Base-by-base conservation (phyloP, 1,139 yeast species). In the Saccharomyces hybrid region DNA sequence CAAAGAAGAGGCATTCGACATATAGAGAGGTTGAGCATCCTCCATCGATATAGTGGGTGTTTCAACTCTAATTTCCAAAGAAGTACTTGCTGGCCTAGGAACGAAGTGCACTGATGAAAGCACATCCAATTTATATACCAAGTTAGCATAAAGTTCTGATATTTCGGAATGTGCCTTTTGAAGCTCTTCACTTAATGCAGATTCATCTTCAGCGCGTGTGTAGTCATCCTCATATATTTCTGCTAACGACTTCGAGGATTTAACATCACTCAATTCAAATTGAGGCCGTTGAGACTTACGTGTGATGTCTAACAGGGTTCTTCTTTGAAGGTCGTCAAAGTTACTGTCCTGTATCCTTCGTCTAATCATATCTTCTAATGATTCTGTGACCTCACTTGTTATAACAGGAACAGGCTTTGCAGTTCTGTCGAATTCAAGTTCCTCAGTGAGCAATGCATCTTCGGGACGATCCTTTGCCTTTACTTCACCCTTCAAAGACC, bases 401-500 rank as follows among this genome's bases (percentile, higher is more conserved):
- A 91, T 88, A 7, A 90, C 90, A 0, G 99, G 99, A 1, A 90
- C 97, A 0, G 95, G 91, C 62, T 85, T 86, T 5, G 88, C 79
- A 5, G 83, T 82, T 62, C 90, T 78, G 58, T 86, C 95, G 64
- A 86, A 84, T 59, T 86, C 88, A 50, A 86, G 67, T 41, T 81
- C 86, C 60, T 83, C 88, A 29, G 80, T 81, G 48, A 87, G 68
- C 42, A 93, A 75, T 1, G 98, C 86, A 71, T 93, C 97, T 51
- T 77, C 75, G 3, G 96, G 96, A 66, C 99, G 80, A 61, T 86
- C 88, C 59, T 78, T 81, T 1, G 91, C 88, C 52, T 81, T 79
- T 1, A 89, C 90, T 72, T 93, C 99, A 71, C 99, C 99, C 67
- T 84, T 86, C 79, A 91, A 79, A 7, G 96, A 84, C 99, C 99